These are phyloP conservation scores for Hirschioporus abietinus DNA, from an alignment of 768 basidiomycete species.

Conservation along the genomic window DNA sequence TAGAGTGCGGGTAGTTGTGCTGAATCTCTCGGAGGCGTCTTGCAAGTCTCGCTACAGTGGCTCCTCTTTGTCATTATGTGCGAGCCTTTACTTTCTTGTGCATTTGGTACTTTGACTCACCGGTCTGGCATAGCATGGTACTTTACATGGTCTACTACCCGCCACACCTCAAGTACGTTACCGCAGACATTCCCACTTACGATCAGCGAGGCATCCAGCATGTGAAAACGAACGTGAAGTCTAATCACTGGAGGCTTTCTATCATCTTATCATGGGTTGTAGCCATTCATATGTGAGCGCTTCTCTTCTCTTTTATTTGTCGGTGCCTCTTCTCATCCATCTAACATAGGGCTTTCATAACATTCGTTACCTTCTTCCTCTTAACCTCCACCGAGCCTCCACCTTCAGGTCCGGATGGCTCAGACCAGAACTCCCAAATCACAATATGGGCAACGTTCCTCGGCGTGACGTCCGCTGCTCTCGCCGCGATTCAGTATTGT, in stretches of 20 bases:
- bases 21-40: slow-evolving; percentile 74
- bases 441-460: slow-evolving; percentile 79
- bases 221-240: slow-evolving; percentile 46
- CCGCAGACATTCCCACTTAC: slow-evolving; percentile 36
- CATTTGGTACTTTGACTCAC: neutral
- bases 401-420: slow-evolving; percentile 28
- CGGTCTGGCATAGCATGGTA: slow-evolving; percentile 56
- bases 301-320: slow-evolving; percentile 6
- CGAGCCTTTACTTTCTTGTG: slow-evolving; percentile 25
- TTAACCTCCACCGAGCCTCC: slow-evolving; percentile 39
- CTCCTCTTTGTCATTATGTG: slow-evolving; percentile 79
- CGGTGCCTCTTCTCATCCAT: slow-evolving; percentile 8
- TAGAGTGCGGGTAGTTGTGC: slow-evolving; percentile 70
- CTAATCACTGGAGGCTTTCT: slow-evolving; percentile 74
- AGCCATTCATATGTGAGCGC: slow-evolving; percentile 62
- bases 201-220: slow-evolving; percentile 36
- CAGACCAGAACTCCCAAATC: slow-evolving; percentile 33
- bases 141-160: slow-evolving; percentile 95
- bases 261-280: slow-evolving; percentile 70
- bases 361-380: slow-evolving; percentile 58
- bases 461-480: slow-evolving; percentile 71
- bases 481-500: slow-evolving; percentile 81
- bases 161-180: slow-evolving; percentile 65
- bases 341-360: slow-evolving; percentile 44
- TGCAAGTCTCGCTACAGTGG: slow-evolving; percentile 84